A percentile compares a stretch with the other conserved stretches of the same genome.
phyloP scores from a whole-genome alignment of 2,329 filamentous ascomycete genomes.

The Neofusicoccum parvum region DNA sequence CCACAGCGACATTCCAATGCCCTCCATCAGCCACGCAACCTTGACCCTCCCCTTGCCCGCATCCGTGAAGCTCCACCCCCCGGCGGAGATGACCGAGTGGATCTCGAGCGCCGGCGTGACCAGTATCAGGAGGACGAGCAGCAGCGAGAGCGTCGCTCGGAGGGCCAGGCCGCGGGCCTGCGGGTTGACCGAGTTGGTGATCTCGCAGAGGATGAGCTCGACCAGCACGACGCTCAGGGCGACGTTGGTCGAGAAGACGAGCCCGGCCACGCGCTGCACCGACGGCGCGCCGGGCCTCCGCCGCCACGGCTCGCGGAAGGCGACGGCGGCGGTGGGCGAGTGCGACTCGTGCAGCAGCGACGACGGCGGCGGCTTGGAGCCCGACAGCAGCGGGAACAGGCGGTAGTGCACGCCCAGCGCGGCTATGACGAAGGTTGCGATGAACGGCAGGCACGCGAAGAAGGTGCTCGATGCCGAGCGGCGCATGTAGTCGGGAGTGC shows the following conservation, averaged over 20 bases:
- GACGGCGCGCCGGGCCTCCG: conserved; percentile 22
- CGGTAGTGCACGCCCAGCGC: conserved; percentile 65
- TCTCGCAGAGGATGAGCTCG: conserved; percentile 81
- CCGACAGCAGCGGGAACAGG: conserved; percentile 73
- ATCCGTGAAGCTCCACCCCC: conserved; percentile 61
- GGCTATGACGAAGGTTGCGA: conserved; percentile 68
- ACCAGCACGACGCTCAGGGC: conserved; percentile 76
- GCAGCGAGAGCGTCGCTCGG: conserved; percentile 67
- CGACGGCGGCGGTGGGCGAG: conserved; percentile 52
- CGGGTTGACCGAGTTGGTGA: conserved; percentile 72
- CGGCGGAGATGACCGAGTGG: conserved; percentile 60
- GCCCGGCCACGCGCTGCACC: conserved; percentile 53
- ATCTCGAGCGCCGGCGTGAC: conserved; percentile 80
- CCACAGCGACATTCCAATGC: conserved; percentile 67
- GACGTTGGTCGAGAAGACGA: conserved; percentile 75
- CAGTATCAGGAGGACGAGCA: conserved; percentile 72
- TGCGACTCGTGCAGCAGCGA: conserved; percentile 64
- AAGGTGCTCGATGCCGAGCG: conserved; percentile 53
- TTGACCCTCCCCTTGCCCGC: conserved; percentile 58
- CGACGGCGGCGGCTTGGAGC: conserved; percentile 38
- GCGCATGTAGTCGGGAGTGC: conserved; percentile 54
- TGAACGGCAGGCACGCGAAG: conserved; percentile 68
- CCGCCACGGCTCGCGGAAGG: conserved; percentile 23
- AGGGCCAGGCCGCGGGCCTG: conserved; percentile 69
- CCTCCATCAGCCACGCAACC: conserved; percentile 66